These are phyloP conservation scores for Phytophthora fragariaefolia DNA, from an alignment of 352 stramenopile species.

Conservation along the genomic window DNA sequence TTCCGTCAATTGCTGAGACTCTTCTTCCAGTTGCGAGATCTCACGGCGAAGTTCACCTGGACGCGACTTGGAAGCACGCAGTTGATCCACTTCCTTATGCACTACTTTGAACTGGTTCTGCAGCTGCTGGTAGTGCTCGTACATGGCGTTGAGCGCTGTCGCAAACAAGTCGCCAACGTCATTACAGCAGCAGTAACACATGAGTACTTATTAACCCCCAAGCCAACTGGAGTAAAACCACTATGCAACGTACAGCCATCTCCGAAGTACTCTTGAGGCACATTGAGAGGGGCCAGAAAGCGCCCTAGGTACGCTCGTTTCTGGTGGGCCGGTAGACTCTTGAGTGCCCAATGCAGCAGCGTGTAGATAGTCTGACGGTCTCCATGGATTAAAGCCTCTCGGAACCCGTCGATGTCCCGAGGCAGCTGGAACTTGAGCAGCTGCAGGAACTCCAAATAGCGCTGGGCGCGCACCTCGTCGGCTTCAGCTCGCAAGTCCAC, in stretches of 20 bases:
- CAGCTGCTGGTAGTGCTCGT: constrained; percentile 93
- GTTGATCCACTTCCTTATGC: constrained; percentile 91
- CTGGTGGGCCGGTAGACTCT: constrained; percentile 85
- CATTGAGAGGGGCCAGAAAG: constrained; percentile 93
- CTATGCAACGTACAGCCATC: constrained; percentile 65
- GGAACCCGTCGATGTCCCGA: constrained; percentile 74
- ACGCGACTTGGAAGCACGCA: constrained; percentile 79
- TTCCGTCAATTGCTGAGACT: constrained; percentile 89
- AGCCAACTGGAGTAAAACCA: background rate
- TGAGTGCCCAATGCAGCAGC: constrained; percentile 93
- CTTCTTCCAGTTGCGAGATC: constrained; percentile 93
- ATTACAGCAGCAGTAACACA: constrained; percentile 4
- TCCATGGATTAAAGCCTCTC: constrained; percentile 78
- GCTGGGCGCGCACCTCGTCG: constrained; percentile 75
- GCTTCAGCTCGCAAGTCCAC: constrained; percentile 87
- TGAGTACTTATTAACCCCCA: too few species aligned
- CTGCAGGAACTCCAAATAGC: constrained; percentile 93
- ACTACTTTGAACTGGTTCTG: constrained; percentile 93
- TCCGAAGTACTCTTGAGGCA: constrained; percentile 94
- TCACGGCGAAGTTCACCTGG: constrained; percentile 89
- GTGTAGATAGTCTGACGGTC: constrained; percentile 91
- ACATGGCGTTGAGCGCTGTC: constrained; percentile 71
- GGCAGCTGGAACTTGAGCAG: constrained; percentile 94
- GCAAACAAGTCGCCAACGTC: background rate
- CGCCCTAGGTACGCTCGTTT: constrained; percentile 94